Base-by-base conservation (phyloP, 768 basidiomycete species). In the Xerocomellus amylosporus region DNA sequence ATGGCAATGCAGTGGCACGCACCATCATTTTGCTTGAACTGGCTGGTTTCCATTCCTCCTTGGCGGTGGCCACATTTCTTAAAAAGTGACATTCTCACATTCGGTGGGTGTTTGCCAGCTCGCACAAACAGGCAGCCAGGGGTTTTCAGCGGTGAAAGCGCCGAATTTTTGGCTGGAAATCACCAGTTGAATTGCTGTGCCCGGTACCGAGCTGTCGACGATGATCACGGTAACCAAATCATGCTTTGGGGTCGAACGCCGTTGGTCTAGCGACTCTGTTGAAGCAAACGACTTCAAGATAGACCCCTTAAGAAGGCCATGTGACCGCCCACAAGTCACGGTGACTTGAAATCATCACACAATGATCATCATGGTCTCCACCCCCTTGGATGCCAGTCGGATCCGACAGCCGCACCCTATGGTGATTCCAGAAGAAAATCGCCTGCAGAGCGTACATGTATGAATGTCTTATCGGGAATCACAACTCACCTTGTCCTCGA, bases 401-500 rank as follows among this genome's bases (percentile, higher is more conserved):
- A 51, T 38, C 30, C 34, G 36, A 37, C 34, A 19, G 4, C 20
- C 34, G 19, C 43, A 41, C 40, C 28, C 17, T 37, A 40, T 31
- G 39, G 22, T 44, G 31, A 39, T 19, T 44, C 36, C 17, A 15
- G n/a, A 42, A 39, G 22, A 46, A 43, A 58, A 49, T 42, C 26
- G 41, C 46, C 17, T 17, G 6, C 14, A 48, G n/a, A 15, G 42
- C 30, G 37, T 55, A 47, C 28, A 33, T 31, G 38, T 34, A 37
- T 15, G 12, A 38, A 28, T 33, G 52, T 6, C 20, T 22, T 28
- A 31, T 40, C 8, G 14, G 22, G 36, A 55, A 47, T 46, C 51
- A 49, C 28, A 42, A 51, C 62, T 54, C 59, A 26, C 65, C 42
- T 26, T 59, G 13, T 45, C 64, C 62, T 58, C 43, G 48, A 56